A percentile compares a stretch with the other conserved stretches of the same genome.
Evolutionary conservation across 1,284 basidiomycete genomes (phyloP).

Genomic region (Moesziomyces parantarcticus): DNA sequence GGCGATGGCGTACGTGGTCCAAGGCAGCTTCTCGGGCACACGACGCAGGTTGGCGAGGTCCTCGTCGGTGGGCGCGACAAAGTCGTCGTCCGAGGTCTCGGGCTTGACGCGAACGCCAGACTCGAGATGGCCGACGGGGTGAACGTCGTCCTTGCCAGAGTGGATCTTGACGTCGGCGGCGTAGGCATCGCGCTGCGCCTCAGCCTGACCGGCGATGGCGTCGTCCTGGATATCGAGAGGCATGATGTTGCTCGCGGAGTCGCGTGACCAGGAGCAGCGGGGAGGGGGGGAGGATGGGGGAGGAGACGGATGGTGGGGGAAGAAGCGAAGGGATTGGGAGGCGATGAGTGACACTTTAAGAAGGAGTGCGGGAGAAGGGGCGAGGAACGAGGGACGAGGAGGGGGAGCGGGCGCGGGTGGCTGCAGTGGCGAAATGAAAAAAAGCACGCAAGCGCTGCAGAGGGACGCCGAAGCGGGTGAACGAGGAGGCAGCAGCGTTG

Average conservation of each 20-base stretch:
- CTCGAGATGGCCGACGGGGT: constrained; percentile 50
- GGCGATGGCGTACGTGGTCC: constrained; percentile 60
- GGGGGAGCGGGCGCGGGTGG: neutral
- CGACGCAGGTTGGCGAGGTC: constrained; percentile 60
- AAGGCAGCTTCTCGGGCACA: constrained; percentile 63
- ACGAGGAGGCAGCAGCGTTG: neutral
- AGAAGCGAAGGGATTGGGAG: neutral
- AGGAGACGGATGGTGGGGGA: neutral
- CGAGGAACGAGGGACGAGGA: neutral
- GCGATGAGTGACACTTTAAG: neutral
- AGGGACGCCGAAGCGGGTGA: neutral
- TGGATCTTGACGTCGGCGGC: constrained; percentile 38
- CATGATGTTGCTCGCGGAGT: constrained; percentile 33
- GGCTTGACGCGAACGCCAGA: constrained; percentile 28
- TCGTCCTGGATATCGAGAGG: constrained; percentile 45
- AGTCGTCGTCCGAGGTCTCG: constrained; percentile 35
- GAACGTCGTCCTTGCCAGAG: constrained; percentile 28
- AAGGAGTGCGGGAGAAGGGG: neutral
- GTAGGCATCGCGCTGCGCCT: constrained; percentile 41
- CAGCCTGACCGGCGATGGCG: constrained; percentile 42
- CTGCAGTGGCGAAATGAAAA: constrained; percentile 4
- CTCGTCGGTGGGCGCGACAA: constrained; percentile 54
- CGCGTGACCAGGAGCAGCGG: neutral
- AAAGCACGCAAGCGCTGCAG: constrained; percentile 9
- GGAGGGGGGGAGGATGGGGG: constrained; percentile 1